Evolutionary conservation across 441 rosid species (phyloP).

Genomic region (Populus trichocarpa): DNA sequence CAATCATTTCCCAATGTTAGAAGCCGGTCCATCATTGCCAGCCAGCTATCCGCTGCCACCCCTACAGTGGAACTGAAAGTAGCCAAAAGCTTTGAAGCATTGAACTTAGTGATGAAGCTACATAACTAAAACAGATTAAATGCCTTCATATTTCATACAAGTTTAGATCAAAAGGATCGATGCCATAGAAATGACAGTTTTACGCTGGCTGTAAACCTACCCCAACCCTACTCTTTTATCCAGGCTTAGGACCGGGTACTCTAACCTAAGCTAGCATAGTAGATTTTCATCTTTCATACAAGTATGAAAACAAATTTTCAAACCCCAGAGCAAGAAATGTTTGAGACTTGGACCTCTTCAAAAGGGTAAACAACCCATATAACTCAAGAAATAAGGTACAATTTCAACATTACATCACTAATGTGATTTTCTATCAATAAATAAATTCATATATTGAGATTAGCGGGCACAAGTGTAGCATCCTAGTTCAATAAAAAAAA

Average conservation of each 20-base stretch:
- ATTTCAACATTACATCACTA: not conserved
- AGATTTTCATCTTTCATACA: not conserved
- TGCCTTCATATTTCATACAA: not conserved
- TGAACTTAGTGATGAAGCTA: not conserved
- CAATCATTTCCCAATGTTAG: slow-evolving; percentile 40
- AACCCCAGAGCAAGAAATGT: too few relatives aligned
- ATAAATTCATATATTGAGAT: not conserved
- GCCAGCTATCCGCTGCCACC: slow-evolving; percentile 70
- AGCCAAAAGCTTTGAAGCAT: slow-evolving; percentile 17
- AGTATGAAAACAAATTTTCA: not conserved
- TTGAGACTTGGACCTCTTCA: too few relatives aligned
- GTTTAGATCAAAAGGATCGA: not conserved
- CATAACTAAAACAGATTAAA: not conserved
- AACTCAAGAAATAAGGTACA: not conserved
- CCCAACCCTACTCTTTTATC: not conserved
- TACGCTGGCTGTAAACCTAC: not conserved
- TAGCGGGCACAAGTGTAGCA: not conserved
- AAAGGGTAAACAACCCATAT: too few relatives aligned
- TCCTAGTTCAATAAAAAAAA: not conserved
- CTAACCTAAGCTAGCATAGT: not conserved
- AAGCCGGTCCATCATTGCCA: slow-evolving; percentile 64
- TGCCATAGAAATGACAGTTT: not conserved
- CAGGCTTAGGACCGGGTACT: not conserved
- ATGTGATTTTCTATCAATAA: not conserved
- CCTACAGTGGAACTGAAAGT: slow-evolving; percentile 50